These are phyloP conservation scores for Aspergillus bridgeri DNA, from an alignment of 495 filamentous ascomycete species.

Conservation along the genomic window DNA sequence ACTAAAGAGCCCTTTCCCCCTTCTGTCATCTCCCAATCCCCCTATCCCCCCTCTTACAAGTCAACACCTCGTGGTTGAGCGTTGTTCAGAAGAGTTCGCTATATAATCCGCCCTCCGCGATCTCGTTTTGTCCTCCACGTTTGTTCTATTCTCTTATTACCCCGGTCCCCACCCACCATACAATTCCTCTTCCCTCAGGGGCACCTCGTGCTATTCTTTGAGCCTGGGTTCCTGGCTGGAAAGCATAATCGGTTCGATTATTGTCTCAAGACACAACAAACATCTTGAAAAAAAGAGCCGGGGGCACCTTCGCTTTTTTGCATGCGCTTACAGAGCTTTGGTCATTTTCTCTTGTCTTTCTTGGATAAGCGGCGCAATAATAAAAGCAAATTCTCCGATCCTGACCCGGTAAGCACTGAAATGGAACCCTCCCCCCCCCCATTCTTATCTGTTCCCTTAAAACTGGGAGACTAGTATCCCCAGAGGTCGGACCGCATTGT, in stretches of 20 bases:
- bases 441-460: background rate
- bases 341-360: background rate
- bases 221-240: background rate
- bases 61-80: background rate
- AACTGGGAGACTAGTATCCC: background rate
- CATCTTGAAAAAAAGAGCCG: background rate
- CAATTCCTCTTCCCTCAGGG: background rate
- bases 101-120: background rate
- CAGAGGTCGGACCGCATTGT: too few species aligned
- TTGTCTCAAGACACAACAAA: background rate
- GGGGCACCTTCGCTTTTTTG: background rate
- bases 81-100: background rate
- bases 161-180: background rate
- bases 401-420: background rate
- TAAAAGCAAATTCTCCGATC: background rate
- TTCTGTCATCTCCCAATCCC: background rate
- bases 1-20: background rate
- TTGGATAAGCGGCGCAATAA: background rate
- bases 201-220: background rate
- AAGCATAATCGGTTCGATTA: background rate
- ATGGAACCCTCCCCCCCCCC: too few species aligned
- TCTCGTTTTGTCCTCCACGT: background rate
- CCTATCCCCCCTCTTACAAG: background rate
- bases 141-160: background rate
- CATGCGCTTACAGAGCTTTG: background rate